Base-by-base conservation (phyloP, 2,329 filamentous ascomycete genomes). In the Aspergillus fischeri region DNA sequence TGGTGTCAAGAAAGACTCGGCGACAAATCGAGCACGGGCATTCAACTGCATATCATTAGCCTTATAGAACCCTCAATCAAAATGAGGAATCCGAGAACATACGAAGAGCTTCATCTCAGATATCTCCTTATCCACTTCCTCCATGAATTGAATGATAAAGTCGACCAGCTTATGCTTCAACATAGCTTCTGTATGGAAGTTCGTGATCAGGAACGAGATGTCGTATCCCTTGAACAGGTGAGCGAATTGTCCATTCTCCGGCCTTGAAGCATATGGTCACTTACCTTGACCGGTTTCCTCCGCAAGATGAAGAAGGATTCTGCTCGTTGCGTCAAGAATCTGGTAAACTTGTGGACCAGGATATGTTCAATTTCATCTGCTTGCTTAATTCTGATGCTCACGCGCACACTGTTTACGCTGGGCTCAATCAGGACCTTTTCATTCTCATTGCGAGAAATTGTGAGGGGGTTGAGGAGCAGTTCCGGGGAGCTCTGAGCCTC, bases 81-180 rank as follows among this genome's bases (percentile, higher is more conserved):
- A 5, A 9, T 6, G 11, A 50, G 11, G 42, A 9, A 17, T 11
- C 45, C 17, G 11, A 25, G 45, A 32, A 59, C 91, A 66, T 84
- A 97, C 93, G 77, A 99, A 99, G 69, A 99, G 88, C 84, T 99
- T 99, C 94, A 99, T 97, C 79, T 99, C 95, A 3, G 94, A 97
- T 59, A 99, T 99, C 77, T 99, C 94, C 82, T 99, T 99, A 77
- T 99, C 95, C 4, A 99, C 95, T 75, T 99, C 94, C 77, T 99
- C 93, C 93, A 99, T 97, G 71, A 99, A 99, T 71, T 97, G 88
- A 64, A 99, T 97, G 66, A 99, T 96, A 71, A 99, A 99, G 75
- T 99, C 94, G 35, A 99, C 95, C 66, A 99, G 83, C 81, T 99
- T 97, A 75, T 99, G 93, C 82, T 97, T 97, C 73, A 97, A 77